phyloP scores from a whole-genome alignment of 805 yeast species.

The Saturnispora quitensis region DNA sequence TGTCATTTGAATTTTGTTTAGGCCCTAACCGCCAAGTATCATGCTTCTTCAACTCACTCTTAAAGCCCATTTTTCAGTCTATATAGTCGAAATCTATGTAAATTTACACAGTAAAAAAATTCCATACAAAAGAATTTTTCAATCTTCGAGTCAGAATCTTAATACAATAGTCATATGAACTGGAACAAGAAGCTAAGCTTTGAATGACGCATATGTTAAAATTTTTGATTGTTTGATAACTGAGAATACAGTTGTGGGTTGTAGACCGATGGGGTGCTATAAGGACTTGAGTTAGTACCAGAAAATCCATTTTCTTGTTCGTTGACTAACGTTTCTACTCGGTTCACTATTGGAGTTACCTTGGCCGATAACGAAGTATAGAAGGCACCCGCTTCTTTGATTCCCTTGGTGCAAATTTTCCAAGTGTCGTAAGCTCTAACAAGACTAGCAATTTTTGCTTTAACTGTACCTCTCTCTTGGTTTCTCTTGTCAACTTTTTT shows the following conservation, averaged over 20 bases:
- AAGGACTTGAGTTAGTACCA: conserved; percentile 27
- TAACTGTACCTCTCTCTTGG: conserved; percentile 30
- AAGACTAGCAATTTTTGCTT: conserved; percentile 32
- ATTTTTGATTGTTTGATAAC: conserved; percentile 19
- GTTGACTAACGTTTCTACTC: conserved; percentile 22
- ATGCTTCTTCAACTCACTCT: conserved; percentile 10
- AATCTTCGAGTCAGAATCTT: neutral
- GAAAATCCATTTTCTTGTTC: conserved; percentile 17
- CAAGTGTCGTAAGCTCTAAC: conserved; percentile 47
- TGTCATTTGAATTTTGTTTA: conserved; percentile 8
- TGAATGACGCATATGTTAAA: neutral
- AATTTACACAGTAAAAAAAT: neutral
- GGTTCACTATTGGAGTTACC: conserved; percentile 28
- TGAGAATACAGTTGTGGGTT: conserved; percentile 38
- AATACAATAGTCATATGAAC: neutral
- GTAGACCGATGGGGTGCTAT: conserved; percentile 42
- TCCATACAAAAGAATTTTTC: neutral
- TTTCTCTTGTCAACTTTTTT: conserved; percentile 35
- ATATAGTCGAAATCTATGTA: neutral
- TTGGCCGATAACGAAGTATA: conserved; percentile 33
- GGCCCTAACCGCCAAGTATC: conserved; percentile 14
- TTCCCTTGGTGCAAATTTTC: conserved; percentile 49
- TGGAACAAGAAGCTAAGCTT: neutral
- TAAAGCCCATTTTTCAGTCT: neutral
- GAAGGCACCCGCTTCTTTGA: conserved; percentile 51